A percentile compares a stretch with the other conserved stretches of the same genome.
Evolutionary conservation across 2,329 filamentous ascomycete species (phyloP).

Genomic region (Plenodomus biglobosus): DNA sequence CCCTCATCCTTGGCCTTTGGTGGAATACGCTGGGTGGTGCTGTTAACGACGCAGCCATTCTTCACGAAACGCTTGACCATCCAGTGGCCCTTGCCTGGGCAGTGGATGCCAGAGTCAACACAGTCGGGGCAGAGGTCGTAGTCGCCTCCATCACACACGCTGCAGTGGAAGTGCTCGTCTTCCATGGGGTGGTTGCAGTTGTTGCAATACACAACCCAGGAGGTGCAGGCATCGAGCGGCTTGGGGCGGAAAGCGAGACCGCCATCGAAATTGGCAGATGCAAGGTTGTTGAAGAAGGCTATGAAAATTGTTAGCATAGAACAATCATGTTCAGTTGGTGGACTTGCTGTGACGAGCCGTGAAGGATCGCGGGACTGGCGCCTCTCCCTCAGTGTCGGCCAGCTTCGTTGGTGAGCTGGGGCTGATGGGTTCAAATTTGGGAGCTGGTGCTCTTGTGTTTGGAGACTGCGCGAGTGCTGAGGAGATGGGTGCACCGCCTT

Average conservation of each 20-base stretch:
- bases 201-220: constrained; percentile 92
- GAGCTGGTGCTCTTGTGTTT: constrained; percentile 3
- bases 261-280: constrained; percentile 26
- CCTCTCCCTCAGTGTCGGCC: constrained; percentile 36
- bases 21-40: constrained; percentile 77
- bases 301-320: constrained; percentile 11
- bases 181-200: constrained; percentile 77
- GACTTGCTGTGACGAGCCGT: constrained; percentile 37
- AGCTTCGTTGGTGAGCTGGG: constrained; percentile 27
- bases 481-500: constrained; percentile 21
- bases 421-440: constrained; percentile 21
- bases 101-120: constrained; percentile 73
- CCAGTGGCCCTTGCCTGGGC: constrained; percentile 81
- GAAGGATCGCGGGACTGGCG: constrained; percentile 48
- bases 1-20: constrained; percentile 56
- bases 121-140: constrained; percentile 89
- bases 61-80: constrained; percentile 86
- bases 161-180: constrained; percentile 90
- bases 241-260: constrained; percentile 47
- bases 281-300: constrained; percentile 38
- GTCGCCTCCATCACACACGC: constrained; percentile 87
- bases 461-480: constrained; percentile 37
- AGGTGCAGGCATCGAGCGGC: constrained; percentile 43
- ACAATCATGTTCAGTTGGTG: neutral
- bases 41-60: constrained; percentile 77